Percentiles rank a stretch among this genome's conserved stretches.
phyloP scores from a whole-genome alignment of 176 grass and related monocot genomes.

The Musa beccarii region DNA sequence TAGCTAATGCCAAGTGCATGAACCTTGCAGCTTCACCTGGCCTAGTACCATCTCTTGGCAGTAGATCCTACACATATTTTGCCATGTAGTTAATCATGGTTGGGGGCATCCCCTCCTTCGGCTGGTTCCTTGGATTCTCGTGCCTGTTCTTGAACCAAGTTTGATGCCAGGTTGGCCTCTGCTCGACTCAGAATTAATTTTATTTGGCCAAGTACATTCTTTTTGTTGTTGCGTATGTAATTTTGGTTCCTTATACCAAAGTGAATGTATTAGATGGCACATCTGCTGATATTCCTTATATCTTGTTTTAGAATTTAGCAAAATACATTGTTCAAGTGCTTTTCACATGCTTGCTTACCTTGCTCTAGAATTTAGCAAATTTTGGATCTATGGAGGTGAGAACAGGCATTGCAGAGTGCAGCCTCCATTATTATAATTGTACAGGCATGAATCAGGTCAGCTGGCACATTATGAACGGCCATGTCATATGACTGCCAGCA shows the following conservation, averaged over 20 bases:
- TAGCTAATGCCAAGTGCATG: too few relatives aligned
- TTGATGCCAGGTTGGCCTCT: neutral
- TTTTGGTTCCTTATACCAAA: neutral
- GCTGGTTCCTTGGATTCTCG: neutral
- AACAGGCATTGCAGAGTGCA: neutral
- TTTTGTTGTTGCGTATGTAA: neutral
- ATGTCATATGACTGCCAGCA: neutral
- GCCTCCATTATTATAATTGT: neutral
- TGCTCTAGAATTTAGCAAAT: neutral
- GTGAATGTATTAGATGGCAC: neutral
- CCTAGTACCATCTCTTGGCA: neutral
- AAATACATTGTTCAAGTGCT: neutral
- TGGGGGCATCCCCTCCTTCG: too few relatives aligned
- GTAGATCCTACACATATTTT: neutral
- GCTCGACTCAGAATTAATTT: neutral
- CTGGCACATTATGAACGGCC: neutral
- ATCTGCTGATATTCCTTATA: neutral
- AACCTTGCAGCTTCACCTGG: neutral
- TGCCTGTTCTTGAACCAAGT: neutral
- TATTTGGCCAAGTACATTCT: neutral
- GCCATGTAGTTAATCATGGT: too few relatives aligned
- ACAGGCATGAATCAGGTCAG: neutral
- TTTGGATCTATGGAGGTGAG: neutral
- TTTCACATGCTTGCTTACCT: too few relatives aligned
- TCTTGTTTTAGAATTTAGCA: neutral